Conservation (phyloP, 2,329 filamentous ascomycete genomes). For the Fusarium sp. region DNA sequence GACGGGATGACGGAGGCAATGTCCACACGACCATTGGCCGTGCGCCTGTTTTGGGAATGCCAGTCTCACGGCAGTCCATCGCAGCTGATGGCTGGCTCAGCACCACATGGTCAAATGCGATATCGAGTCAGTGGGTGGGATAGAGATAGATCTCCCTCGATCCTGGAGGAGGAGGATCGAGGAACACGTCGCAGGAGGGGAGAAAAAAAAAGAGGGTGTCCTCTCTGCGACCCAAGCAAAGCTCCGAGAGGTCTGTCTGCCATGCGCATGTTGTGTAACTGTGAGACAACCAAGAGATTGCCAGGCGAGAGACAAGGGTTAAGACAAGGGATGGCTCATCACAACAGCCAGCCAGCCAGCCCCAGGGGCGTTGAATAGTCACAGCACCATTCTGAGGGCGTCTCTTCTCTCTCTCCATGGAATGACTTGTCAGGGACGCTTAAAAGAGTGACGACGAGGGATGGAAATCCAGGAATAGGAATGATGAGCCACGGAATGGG, state of each 20-base stretch:
- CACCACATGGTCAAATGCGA: slow-evolving; percentile 1
- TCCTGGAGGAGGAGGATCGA: neutral
- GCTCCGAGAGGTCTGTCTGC: neutral
- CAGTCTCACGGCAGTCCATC: neutral
- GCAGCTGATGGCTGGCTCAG: neutral
- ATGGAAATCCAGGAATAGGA: slow-evolving; percentile 2
- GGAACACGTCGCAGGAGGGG: neutral
- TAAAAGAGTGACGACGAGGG: neutral
- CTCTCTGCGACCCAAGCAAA: neutral
- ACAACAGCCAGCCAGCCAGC: neutral
- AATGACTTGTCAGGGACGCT: slow-evolving; percentile 5
- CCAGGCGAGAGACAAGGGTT: neutral
- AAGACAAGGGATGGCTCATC: neutral
- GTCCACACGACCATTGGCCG: neutral
- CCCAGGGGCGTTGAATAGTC: neutral
- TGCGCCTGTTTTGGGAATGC: slow-evolving; percentile 4
- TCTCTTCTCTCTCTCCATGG: neutral
- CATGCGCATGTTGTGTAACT: neutral
- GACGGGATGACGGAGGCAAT: slow-evolving; percentile 32
- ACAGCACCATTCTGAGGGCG: neutral
- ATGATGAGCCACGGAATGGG: slow-evolving; percentile 9
- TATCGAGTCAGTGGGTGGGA: slow-evolving; percentile 1
- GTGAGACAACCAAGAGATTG: neutral
- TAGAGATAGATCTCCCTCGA: neutral
- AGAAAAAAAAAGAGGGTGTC: neutral